Percentiles rank a stretch among this genome's conserved stretches.
phyloP scores from a whole-genome alignment of 371 early-diverging fungal species.

The Actinomucor elegans region DNA sequence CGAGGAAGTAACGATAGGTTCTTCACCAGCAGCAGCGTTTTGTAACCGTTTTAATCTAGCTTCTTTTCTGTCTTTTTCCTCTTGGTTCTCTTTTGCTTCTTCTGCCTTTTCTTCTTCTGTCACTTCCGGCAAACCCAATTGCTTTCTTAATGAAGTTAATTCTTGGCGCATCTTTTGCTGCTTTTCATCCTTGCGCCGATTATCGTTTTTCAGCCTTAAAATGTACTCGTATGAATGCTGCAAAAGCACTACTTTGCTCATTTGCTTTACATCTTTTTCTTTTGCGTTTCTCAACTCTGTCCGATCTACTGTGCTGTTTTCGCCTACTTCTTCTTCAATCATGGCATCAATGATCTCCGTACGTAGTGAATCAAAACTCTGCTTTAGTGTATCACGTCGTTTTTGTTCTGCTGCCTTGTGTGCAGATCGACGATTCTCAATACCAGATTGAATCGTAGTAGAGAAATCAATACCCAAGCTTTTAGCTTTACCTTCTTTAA shows the following conservation, averaged over 20 bases:
- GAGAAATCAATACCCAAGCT: conserved; percentile 72
- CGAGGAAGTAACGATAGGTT: too few species aligned
- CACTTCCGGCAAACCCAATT: conserved; percentile 31
- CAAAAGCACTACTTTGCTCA: conserved; percentile 50
- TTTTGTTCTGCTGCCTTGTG: conserved; percentile 95
- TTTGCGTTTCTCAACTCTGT: conserved; percentile 21
- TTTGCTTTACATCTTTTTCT: conserved; percentile 53
- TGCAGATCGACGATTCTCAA: conserved; percentile 73
- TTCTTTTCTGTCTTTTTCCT: conserved; percentile 24
- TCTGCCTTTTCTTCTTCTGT: conserved; percentile 35
- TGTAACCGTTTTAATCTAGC: conserved; percentile 10
- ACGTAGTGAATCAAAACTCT: conserved; percentile 83
- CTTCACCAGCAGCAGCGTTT: conserved; percentile 8
- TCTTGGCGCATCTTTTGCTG: conserved; percentile 36
- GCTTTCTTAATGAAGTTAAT: conserved; percentile 30
- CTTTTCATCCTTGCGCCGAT: conserved; percentile 42
- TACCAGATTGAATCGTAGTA: conserved; percentile 67
- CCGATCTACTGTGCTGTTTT: conserved; percentile 8
- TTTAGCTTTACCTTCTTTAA: conserved; percentile 83
- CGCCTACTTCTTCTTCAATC: conserved; percentile 34
- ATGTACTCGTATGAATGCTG: conserved; percentile 64
- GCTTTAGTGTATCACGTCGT: conserved; percentile 87
- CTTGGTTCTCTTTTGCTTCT: conserved; percentile 19
- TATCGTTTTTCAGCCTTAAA: conserved; percentile 46
- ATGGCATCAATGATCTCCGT: conserved; percentile 66